Conservation (phyloP, 768 basidiomycete genomes). For the Agaricus blazei region DNA sequence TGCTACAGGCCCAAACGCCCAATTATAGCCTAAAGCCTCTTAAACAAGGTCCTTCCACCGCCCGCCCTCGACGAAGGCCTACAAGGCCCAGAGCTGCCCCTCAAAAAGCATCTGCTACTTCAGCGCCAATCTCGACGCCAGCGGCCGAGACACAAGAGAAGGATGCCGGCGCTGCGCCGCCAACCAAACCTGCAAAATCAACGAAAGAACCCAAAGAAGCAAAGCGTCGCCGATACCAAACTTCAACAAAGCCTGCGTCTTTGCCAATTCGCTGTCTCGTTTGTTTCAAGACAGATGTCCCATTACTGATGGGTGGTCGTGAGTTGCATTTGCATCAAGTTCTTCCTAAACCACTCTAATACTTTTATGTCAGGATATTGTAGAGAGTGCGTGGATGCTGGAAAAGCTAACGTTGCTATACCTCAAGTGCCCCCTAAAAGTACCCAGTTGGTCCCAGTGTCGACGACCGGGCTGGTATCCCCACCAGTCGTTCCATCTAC, state of each 20-base stretch:
- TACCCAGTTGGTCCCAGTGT: neutral
- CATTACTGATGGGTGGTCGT: slow-evolving; percentile 74
- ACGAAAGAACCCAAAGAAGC: slow-evolving; percentile 29
- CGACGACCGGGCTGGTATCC: neutral
- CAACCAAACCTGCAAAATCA: slow-evolving; percentile 1
- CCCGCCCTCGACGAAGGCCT: slow-evolving; percentile 22
- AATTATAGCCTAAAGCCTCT: slow-evolving; percentile 50
- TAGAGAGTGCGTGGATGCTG: slow-evolving; percentile 58
- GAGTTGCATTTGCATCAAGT: slow-evolving; percentile 23
- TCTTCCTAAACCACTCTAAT: neutral
- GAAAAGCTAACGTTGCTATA: slow-evolving; percentile 27
- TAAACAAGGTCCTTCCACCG: slow-evolving; percentile 39
- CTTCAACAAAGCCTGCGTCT: slow-evolving; percentile 3
- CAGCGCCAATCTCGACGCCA: neutral
- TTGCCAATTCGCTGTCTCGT: slow-evolving; percentile 43
- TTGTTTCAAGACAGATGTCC: slow-evolving; percentile 66
- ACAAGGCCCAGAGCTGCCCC: slow-evolving; percentile 22
- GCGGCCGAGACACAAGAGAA: slow-evolving; percentile 11
- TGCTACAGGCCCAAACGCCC: slow-evolving; percentile 36
- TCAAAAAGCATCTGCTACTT: slow-evolving; percentile 19
- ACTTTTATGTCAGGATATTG: slow-evolving; percentile 48
- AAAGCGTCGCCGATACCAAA: slow-evolving; percentile 4
- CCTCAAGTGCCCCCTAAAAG: slow-evolving; percentile 6
- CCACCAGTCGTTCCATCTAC: neutral
- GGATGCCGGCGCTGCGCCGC: slow-evolving; percentile 6